Evolutionary conservation across 2,329 filamentous ascomycete species (phyloP).

Genomic region (Exserohilum rostratum): DNA sequence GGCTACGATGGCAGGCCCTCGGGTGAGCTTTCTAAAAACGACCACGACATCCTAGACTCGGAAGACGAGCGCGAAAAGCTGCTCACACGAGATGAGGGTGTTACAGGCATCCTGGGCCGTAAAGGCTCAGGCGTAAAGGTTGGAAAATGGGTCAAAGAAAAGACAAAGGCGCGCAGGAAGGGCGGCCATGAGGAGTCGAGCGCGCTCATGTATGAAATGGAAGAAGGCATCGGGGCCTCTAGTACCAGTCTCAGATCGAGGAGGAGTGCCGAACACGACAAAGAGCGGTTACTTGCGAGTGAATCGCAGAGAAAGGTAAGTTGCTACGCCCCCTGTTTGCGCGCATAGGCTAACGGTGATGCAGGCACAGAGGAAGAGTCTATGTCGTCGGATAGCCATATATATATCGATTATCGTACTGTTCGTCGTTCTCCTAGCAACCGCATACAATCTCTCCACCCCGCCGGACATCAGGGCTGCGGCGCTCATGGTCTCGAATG

Average conservation of each 20-base stretch:
- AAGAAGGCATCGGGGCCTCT: conserved; percentile 75
- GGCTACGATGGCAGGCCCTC: conserved; percentile 42
- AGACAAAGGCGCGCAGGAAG: conserved; percentile 50
- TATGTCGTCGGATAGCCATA: conserved; percentile 50
- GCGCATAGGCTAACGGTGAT: conserved; percentile 46
- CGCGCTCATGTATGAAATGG: conserved; percentile 87
- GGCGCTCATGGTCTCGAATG: conserved; percentile 66
- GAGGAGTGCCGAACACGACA: conserved; percentile 54
- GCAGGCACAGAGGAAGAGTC: conserved; percentile 40
- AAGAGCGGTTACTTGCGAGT: conserved; percentile 60
- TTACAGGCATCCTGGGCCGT: conserved; percentile 34
- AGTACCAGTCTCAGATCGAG: conserved; percentile 47
- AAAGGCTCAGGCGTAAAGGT: conserved; percentile 38
- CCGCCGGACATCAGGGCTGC: conserved; percentile 28
- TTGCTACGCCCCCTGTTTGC: conserved; percentile 4
- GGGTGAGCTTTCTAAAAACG: conserved; percentile 42
- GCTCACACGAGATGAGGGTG: conserved; percentile 40
- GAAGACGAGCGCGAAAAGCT: conserved; percentile 56
- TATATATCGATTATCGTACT: conserved; percentile 57
- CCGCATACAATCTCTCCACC: conserved; percentile 62
- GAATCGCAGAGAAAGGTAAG: conserved; percentile 47
- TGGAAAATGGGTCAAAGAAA: conserved; percentile 34
- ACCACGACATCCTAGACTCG: conserved; percentile 51
- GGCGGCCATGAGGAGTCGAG: conserved; percentile 67
- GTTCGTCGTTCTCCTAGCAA: conserved; percentile 62